Base-by-base conservation (phyloP, 1,284 basidiomycete genomes). In the Trichosporon sp. region DNA sequence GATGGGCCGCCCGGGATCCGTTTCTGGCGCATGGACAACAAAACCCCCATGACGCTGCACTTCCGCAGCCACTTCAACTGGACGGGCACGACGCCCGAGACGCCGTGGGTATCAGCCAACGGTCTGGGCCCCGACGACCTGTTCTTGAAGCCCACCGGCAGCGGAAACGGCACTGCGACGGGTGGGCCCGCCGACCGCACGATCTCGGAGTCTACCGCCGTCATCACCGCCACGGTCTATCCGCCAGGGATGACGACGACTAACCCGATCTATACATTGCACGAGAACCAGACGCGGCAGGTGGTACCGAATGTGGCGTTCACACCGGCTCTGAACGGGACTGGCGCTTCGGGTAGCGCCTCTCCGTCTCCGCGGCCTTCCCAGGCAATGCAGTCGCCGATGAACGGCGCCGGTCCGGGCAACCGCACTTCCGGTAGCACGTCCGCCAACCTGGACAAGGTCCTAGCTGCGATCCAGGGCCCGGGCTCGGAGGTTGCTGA, bases 41-140 rank as follows among this genome's bases (percentile, higher is more conserved):
- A 51, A 6, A 68, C 60, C 6, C 75, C 77, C 21, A 80, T 79
- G 0, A 82, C 76, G 6, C 70, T 85, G 29, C 73, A 68, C 15
- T 83, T 85, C 71, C 80, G 74, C 3, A 77, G 82, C 13, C 78
- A 81, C 6, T 83, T 82, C 75, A 86, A 85, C 74, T 85, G 81
- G 66, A 85, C 85, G 3, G 42, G 53, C 32, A 67, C 70, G 23
- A 65, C 67, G n/a, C 70, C 75, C 9, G 56, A 65, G 29, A 76
- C 75, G 8, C 75, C 75, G 11, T 75, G 47, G 62, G 70, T 75
- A 21, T 68, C 69, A 1, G 70, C 75, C 1, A 73, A 73, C 0
- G 84, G 83, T 1, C 72, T 85, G n/a, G 76, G 79, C 8, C 71
- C 79, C 1, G 74, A 78, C 15, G 69, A 72, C 7, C 71, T 85